Percentiles rank a stretch among this genome's conserved stretches.
Evolutionary conservation across 768 basidiomycete species (phyloP).

Genomic region (Candolleomyces aberdarensis): DNA sequence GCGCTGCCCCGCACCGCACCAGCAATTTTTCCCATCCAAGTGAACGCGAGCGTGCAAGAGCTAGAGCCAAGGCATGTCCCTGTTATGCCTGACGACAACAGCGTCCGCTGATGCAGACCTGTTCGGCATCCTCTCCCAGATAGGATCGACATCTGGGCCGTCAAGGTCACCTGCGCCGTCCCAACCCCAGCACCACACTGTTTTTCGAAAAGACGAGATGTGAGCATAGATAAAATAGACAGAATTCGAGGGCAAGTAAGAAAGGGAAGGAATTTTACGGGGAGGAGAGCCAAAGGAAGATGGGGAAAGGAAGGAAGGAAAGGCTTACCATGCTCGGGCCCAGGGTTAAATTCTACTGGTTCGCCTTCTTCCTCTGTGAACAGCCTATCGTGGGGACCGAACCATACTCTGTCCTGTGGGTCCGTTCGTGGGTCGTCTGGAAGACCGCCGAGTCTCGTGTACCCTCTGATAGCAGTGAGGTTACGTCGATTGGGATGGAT

Average conservation of each 20-base stretch:
- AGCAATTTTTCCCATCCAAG: no score
- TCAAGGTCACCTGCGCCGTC: conserved; percentile 98
- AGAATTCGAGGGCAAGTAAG: no score
- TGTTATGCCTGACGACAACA: conserved; percentile 70
- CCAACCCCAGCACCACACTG: conserved; percentile 99
- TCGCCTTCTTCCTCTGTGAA: conserved; percentile 88
- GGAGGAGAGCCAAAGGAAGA: no score
- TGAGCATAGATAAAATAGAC: no score
- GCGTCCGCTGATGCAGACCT: conserved; percentile 54
- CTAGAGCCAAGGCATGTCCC: conserved; percentile 32
- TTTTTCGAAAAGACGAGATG: background rate
- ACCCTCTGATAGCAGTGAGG: conserved; percentile 93
- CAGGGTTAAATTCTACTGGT: conserved; percentile 69
- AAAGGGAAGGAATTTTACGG: no score
- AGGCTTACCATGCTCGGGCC: conserved; percentile 80
- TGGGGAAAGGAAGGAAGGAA: no score
- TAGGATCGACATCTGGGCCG: conserved; percentile 95
- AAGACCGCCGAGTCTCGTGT: conserved; percentile 90
- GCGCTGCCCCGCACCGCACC: no score
- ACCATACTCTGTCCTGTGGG: conserved; percentile 97
- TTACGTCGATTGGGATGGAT: conserved; percentile 90
- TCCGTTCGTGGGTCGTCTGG: conserved; percentile 96
- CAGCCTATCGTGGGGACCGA: conserved; percentile 92
- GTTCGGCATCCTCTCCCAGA: conserved; percentile 87
- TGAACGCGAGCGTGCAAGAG: no score